Percentiles rank a stretch among this genome's conserved stretches.
Evolutionary conservation across 352 stramenopile genomes (phyloP).

Genomic region (Globisporangium acanthophoron): DNA sequence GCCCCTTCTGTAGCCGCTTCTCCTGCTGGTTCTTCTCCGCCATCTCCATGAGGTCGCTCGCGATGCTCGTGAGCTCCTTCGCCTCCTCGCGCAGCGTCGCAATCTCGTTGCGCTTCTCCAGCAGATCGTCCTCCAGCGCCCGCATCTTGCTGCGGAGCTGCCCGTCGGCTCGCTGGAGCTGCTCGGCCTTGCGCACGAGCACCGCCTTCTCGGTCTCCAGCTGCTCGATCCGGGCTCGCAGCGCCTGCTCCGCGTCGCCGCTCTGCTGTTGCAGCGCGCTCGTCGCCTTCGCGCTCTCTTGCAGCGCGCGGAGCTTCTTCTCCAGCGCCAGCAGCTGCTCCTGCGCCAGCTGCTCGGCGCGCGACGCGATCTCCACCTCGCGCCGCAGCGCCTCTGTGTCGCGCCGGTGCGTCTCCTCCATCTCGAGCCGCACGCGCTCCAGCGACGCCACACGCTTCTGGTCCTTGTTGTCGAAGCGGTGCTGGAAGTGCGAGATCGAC

Average conservation of each 20-base stretch:
- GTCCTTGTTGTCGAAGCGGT: constrained; percentile 53
- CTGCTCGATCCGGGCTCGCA: constrained; percentile 28
- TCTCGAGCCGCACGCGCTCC: constrained; percentile 32
- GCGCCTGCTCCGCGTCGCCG: constrained; percentile 18
- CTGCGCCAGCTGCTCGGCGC: constrained; percentile 26
- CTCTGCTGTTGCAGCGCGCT: constrained; percentile 19
- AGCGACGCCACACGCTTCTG: constrained; percentile 40
- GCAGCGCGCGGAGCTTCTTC: constrained; percentile 22
- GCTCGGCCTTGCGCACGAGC: constrained; percentile 47
- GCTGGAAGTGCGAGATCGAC: constrained; percentile 62
- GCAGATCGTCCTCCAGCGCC: constrained; percentile 35
- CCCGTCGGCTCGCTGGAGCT: constrained; percentile 54
- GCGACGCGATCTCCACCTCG: constrained; percentile 21
- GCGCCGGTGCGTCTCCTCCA: constrained; percentile 30
- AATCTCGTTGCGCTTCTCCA: constrained; percentile 26
- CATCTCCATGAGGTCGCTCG: constrained; percentile 66
- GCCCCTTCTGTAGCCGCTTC: constrained; percentile 10
- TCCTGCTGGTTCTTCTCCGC: constrained; percentile 48
- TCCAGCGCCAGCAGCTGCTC: constrained; percentile 28
- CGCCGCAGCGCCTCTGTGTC: constrained; percentile 23
- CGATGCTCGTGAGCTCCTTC: constrained; percentile 51
- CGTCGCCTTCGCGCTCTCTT: constrained; percentile 20
- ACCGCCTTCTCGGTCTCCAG: constrained; percentile 70
- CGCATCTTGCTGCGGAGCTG: constrained; percentile 48
- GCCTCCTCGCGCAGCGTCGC: constrained; percentile 36